Evolutionary conservation across 768 basidiomycete species (phyloP), one percentile per base, ranked within the genome.

Genomic region (Leccinum truebloodii): DNA sequence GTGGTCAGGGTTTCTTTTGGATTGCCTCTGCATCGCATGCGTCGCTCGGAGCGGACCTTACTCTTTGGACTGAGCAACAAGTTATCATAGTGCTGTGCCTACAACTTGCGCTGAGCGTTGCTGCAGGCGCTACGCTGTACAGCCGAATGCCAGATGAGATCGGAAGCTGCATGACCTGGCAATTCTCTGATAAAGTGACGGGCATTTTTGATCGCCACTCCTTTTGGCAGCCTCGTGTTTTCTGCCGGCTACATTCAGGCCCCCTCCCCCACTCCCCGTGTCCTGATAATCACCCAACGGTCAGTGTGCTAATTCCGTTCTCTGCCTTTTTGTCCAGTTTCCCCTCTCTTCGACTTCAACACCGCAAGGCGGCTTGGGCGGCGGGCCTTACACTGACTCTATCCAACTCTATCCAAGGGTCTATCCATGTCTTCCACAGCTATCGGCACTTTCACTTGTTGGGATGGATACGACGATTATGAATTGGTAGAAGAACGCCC

Each of bases 221-320:
- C 63, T 59, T 75, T 74, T 69, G 71, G 69, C 71, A 60, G 69
- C 73, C 73, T 74, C 73, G 72, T 74, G 73, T 75, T 66, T 67
- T 18, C 57, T 66, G 72, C 64, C 72, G 71, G 65, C 59, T 67
- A 57, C 65, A 54, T 60, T 61, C 53, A 60, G 64, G 53, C 62
- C 57, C 60, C 35, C 39, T 39, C 39, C 39, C 39, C 39, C 39
- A 39, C 16, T 39, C 39, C 48, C 59, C 63, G 61, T 62, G 62
- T 63, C 60, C 69, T 74, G 73, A 74, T 74, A 75, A 74, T 74
- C 71, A 66, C 63, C 60, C 68, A 35, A 64, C 71, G 70, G 63
- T 53, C 66, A 62, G 59, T 67, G 59, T 67, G 67, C 69, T 62
- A 74, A 67, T 72, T 67, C 55, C 55, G 59, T 68, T 35, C 58